A percentile compares a stretch with the other conserved stretches of the same genome.
phyloP scores from a whole-genome alignment of 2,329 filamentous ascomycete species.

The Thermothelomyces thermophilus region DNA sequence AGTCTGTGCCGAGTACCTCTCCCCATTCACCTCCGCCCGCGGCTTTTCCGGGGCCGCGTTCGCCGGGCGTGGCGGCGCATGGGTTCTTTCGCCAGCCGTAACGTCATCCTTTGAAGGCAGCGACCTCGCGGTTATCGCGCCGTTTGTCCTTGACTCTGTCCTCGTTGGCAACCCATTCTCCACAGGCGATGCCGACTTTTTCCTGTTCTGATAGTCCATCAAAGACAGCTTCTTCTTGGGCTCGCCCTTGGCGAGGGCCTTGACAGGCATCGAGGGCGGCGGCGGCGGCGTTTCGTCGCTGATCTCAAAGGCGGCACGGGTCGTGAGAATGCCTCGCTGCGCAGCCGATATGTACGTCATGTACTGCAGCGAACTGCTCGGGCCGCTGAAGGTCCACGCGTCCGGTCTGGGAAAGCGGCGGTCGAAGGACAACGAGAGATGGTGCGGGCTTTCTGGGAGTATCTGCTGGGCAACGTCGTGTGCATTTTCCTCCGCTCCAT shows the following conservation, averaged over 20 bases:
- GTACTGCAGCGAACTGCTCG: constrained; percentile 46
- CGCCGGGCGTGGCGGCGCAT: constrained; percentile 16
- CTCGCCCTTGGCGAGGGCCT: constrained; percentile 37
- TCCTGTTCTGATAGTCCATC: constrained; percentile 52
- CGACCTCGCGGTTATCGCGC: constrained; percentile 15
- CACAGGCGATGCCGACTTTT: constrained; percentile 34
- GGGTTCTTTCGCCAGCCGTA: constrained; percentile 19
- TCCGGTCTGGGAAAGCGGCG: constrained; percentile 41
- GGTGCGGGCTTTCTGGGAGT: constrained; percentile 47
- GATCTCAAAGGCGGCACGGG: constrained; percentile 52
- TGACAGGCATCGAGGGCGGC: constrained; percentile 28
- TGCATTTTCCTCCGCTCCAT: constrained; percentile 52
- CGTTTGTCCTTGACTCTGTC: constrained; percentile 20
- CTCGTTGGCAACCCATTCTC: constrained; percentile 23
- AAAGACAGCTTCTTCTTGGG: constrained; percentile 51
- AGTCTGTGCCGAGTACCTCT: constrained; percentile 27
- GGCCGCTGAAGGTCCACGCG: constrained; percentile 36
- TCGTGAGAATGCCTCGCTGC: constrained; percentile 52
- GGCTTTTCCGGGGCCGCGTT: constrained; percentile 30
- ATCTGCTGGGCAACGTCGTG: constrained; percentile 46
- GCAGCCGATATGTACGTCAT: constrained; percentile 51
- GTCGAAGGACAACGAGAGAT: constrained; percentile 44
- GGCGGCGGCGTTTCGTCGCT: constrained; percentile 43
- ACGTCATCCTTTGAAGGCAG: constrained; percentile 16
- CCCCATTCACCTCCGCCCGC: constrained; percentile 28